Evolutionary conservation across 2,329 filamentous ascomycete species (phyloP).

Genomic region (Claviceps citrina): DNA sequence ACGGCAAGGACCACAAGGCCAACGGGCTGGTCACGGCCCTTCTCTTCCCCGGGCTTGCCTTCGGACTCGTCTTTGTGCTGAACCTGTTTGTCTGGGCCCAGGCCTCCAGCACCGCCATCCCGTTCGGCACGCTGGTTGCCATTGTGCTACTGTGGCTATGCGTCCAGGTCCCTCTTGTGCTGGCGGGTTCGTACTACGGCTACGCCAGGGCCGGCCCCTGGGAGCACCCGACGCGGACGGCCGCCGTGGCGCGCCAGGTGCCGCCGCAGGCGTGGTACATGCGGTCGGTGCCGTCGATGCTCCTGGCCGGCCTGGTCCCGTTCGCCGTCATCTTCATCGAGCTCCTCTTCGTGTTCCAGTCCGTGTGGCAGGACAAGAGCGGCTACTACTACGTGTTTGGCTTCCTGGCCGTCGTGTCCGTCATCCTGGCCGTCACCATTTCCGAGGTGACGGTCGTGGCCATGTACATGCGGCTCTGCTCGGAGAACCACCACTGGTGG

Average conservation of each 20-base stretch:
- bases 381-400: conserved; percentile 89
- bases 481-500: conserved; percentile 85
- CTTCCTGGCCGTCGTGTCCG: conserved; percentile 59
- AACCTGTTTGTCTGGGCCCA: conserved; percentile 87
- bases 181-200: conserved; percentile 64
- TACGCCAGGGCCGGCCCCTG: conserved; percentile 52
- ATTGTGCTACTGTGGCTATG: conserved; percentile 68
- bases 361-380: conserved; percentile 77
- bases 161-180: conserved; percentile 73
- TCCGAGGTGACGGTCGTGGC: conserved; percentile 73
- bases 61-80: conserved; percentile 59
- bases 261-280: conserved; percentile 65
- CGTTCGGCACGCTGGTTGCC: conserved; percentile 61
- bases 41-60: conserved; percentile 65
- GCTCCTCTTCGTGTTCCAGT: conserved; percentile 74
- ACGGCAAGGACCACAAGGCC: conserved; percentile 55
- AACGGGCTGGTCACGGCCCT: conserved; percentile 66
- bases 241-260: conserved; percentile 54
- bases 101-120: conserved; percentile 73
- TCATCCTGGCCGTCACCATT: conserved; percentile 60
- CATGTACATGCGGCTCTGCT: conserved; percentile 68
- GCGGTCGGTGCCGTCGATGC: conserved; percentile 42
- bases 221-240: conserved; percentile 71
- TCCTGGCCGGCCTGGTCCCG: conserved; percentile 63
- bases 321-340: conserved; percentile 85